These are phyloP conservation scores for Plenodomus biglobosus DNA, from an alignment of 2,329 filamentous ascomycete species.

Conservation along the genomic window DNA sequence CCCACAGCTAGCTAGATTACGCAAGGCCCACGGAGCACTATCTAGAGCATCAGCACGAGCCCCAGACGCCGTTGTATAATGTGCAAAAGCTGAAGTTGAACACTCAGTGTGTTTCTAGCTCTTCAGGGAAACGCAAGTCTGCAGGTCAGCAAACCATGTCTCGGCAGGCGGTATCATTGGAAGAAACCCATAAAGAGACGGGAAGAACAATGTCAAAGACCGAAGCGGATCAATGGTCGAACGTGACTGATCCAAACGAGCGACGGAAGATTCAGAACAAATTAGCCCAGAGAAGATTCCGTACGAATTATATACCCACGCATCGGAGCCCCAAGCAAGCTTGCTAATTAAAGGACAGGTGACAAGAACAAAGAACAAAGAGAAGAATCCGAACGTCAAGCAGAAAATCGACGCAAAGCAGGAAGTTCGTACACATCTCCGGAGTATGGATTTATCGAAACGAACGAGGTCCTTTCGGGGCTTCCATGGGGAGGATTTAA, in stretches of 20 bases:
- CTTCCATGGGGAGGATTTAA: conserved; percentile 68
- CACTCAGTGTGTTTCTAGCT: not conserved
- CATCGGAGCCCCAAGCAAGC: conserved; percentile 1
- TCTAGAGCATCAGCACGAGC: not conserved
- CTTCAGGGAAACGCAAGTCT: conserved; percentile 13
- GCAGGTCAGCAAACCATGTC: conserved; percentile 18
- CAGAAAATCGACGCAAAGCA: conserved; percentile 64
- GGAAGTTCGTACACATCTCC: conserved; percentile 66
- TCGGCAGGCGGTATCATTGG: conserved; percentile 19
- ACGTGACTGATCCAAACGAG: conserved; percentile 69
- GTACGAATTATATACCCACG: conserved; percentile 56
- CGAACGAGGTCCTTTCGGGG: conserved; percentile 61
- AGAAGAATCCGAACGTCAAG: conserved; percentile 65
- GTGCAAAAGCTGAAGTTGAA: not conserved
- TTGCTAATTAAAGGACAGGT: conserved; percentile 49
- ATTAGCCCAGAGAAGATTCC: conserved; percentile 73
- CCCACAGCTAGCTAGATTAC: too few species aligned
- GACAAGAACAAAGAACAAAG: conserved; percentile 69
- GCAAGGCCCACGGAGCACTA: too few species aligned
- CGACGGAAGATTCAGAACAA: conserved; percentile 75
- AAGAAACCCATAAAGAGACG: not conserved
- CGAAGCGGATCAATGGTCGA: conserved; percentile 64
- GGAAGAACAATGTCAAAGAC: not conserved
- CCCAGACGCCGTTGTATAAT: not conserved
- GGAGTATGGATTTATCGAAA: conserved; percentile 56